Base-by-base conservation (phyloP, 139 green algal species). In the Micractinium sp. region DNA sequence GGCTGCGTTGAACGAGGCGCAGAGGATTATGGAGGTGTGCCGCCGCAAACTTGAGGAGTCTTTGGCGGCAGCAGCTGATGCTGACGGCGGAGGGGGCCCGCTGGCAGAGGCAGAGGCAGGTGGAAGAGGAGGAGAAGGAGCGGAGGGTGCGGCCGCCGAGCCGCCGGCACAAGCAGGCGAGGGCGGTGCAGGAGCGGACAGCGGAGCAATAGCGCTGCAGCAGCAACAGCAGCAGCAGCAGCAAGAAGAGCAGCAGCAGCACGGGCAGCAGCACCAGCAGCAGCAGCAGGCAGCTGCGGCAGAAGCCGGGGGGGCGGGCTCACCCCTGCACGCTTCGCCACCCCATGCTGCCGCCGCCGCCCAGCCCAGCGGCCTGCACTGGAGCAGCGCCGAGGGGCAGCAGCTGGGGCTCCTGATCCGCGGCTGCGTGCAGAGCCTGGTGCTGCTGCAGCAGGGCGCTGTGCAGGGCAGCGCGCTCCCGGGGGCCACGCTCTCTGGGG, bases 371-470 rank as follows among this genome's bases (percentile, higher is more conserved):
- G 38, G n/a, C 38, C 31, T 82, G 61, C 75, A 81, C 67, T 87
- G 78, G 87, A 39, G 33, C 79, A 63, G 16, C 20, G 3, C 38
- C 1, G 35, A 81, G 22, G 87, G 80, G 20, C 87, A 74, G n/a
- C 87, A n/a, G 36, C 47, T 91, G 85, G 75, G 33, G 0, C 22
- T 35, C 1, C 63, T 89, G 38, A 87, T 91, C 36, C n/a, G 89
- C 67, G 84, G 83, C 39, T 88, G 82, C 56, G 79, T 89, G 74
- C 81, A 79, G 39, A 89, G 61, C 85, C 61, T 92, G 77, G 39
- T 87, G 81, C 61, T 90, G 89, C 84, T 92, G 77, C 85, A 90
- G 85, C 77, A 53, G n/a, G 89, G 89, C 25, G 53, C 75, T 19
- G 60, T 14, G 25, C 27, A 31, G 15, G 74, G 60, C 27, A 41